A percentile compares a stretch with the other conserved stretches of the same genome.
Conservation (phyloP, 805 yeast species). For the Wickerhamomyces chaumierensis region DNA sequence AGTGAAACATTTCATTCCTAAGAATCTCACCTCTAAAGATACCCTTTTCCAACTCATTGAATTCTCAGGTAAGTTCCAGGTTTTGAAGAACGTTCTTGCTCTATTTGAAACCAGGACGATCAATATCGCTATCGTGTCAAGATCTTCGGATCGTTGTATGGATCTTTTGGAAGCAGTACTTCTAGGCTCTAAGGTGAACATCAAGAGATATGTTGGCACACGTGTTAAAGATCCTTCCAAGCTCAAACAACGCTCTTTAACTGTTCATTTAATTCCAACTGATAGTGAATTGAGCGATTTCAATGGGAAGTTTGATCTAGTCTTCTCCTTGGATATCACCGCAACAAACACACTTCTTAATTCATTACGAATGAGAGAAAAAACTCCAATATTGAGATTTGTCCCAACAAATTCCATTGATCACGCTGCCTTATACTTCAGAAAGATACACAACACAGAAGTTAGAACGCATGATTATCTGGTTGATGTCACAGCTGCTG, state of each 20-base stretch:
- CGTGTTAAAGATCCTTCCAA: slow-evolving; percentile 41
- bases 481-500: slow-evolving; percentile 65
- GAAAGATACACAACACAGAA: slow-evolving; percentile 15
- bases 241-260: slow-evolving; percentile 13
- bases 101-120: slow-evolving; percentile 36
- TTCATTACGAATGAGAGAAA: slow-evolving; percentile 19
- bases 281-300: slow-evolving; percentile 5
- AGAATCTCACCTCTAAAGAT: slow-evolving; percentile 59
- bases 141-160: slow-evolving; percentile 47
- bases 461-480: slow-evolving; percentile 32
- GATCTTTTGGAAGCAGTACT: slow-evolving; percentile 68
- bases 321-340: slow-evolving; percentile 54
- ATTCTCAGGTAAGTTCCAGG: slow-evolving; percentile 76
- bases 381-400: slow-evolving; percentile 52
- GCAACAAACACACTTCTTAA: slow-evolving; percentile 29
- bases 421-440: slow-evolving; percentile 55
- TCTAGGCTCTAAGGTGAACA: slow-evolving; percentile 45
- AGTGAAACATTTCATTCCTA: slow-evolving; percentile 80
- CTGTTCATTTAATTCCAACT: slow-evolving; percentile 13
- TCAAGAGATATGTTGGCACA: slow-evolving; percentile 52
- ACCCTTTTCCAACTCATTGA: slow-evolving; percentile 60
- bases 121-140: slow-evolving; percentile 59
- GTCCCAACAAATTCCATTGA: slow-evolving; percentile 76
- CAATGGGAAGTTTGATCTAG: slow-evolving; percentile 35
- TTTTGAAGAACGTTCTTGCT: slow-evolving; percentile 50